A percentile compares a stretch with the other conserved stretches of the same genome.
These are phyloP conservation scores for Nemania sp. DNA, from an alignment of 2,329 filamentous ascomycete genomes.

Conservation along the genomic window DNA sequence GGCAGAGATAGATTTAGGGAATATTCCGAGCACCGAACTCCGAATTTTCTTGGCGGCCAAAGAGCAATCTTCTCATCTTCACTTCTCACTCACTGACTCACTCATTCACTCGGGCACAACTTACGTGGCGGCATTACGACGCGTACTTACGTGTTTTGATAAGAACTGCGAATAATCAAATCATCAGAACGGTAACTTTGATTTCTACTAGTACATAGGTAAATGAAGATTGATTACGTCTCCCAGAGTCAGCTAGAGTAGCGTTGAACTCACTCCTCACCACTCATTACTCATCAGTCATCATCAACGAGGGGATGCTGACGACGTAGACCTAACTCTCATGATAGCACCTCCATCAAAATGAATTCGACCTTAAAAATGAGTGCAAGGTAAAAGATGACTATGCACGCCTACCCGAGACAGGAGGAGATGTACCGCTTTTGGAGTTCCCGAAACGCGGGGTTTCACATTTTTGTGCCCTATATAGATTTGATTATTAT, in stretches of 20 bases:
- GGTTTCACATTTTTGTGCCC: neutral
- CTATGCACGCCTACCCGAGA: neutral
- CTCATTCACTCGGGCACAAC: no score
- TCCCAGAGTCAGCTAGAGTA: neutral
- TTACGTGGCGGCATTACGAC: neutral
- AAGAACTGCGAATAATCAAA: neutral
- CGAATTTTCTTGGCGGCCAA: neutral
- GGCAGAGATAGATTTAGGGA: neutral
- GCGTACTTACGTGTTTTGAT: neutral
- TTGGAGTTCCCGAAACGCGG: neutral
- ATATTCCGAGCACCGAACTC: slow-evolving; percentile 23
- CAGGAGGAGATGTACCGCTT: neutral
- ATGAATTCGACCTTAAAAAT: neutral
- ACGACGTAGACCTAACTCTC: no score
- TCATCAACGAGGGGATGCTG: no score
- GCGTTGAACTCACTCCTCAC: neutral
- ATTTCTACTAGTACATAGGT: no score
- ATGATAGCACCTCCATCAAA: no score
- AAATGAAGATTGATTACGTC: no score
- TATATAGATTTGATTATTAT: neutral
- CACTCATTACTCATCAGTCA: neutral
- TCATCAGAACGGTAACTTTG: no score
- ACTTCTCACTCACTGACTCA: no score
- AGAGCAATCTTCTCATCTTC: neutral
- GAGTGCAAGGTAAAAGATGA: neutral